Base-by-base conservation (phyloP, 805 yeast genomes). In the Candida taoyuanica region DNA sequence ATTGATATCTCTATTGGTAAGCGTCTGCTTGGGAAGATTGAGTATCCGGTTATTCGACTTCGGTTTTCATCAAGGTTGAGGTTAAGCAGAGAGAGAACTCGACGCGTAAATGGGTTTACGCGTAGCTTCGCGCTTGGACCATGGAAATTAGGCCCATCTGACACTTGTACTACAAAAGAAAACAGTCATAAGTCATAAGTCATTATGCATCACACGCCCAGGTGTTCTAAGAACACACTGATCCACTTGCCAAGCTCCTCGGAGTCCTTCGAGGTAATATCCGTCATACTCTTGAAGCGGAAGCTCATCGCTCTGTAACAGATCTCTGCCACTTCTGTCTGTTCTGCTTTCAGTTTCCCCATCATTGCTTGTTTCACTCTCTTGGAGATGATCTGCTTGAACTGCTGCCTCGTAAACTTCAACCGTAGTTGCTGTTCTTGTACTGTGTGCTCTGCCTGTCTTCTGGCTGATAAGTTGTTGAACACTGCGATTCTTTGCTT, bases 241-340 rank as follows among this genome's bases (percentile, higher is more conserved):
- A 53, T 29, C 59, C 59, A 55, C 18, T 33, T 39, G 14, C 37
- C 30, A 2, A 55, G 20, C n/a, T 47, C 56, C 5, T 24, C 17
- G 6, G 33, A 34, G 7, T 37, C 39, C 9, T 33, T 23, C 5
- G 39, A 42, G 12, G 39, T 27, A 3, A 47, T 14, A 6, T 42
- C 44, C n/a, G 31, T 12, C n/a, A 42, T 14, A 5, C 24, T 23
- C 40, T 37, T 47, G 27, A 46, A 53, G 39, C 39, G 44, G 35
- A 47, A 53, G 15, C 36, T 36, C 51, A 50, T 48, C 3, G 51
- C 52, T 29, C 41, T 47, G 33, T 39, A 45, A 20, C 58, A 50
- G 8, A 53, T 42, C 17, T 55, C 58, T 2, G 52, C 56, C 2
- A 52, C 48, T 30, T 55, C 57, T 8, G 26, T 39, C 31, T 53